phyloP scores from a whole-genome alignment of 352 stramenopile genomes.

The Ochromonadaceae sp. region DNA sequence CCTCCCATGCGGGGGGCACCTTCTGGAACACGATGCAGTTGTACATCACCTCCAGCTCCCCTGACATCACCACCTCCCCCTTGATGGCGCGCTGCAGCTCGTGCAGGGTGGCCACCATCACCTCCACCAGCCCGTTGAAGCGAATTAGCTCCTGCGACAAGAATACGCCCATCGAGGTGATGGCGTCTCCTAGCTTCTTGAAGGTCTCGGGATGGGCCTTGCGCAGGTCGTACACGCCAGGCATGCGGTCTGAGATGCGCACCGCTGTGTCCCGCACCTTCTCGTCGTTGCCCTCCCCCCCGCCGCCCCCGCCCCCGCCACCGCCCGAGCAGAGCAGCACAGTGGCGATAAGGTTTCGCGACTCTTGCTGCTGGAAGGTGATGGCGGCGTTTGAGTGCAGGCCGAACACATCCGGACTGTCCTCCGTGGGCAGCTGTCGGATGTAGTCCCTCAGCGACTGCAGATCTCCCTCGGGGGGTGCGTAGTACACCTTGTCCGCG shows the following conservation, averaged over 20 bases:
- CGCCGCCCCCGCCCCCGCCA: slow-evolving; percentile 6
- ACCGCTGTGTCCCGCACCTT: slow-evolving; percentile 62
- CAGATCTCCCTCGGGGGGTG: slow-evolving; percentile 41
- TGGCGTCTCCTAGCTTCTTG: slow-evolving; percentile 53
- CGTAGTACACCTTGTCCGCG: slow-evolving; percentile 48
- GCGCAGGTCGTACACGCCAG: slow-evolving; percentile 42
- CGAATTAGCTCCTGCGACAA: slow-evolving; percentile 68
- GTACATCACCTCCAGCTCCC: slow-evolving; percentile 71
- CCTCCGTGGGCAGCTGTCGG: slow-evolving; percentile 49
- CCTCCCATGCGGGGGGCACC: slow-evolving; percentile 62
- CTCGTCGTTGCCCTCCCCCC: slow-evolving; percentile 38
- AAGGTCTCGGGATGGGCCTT: slow-evolving; percentile 59
- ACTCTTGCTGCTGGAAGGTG: slow-evolving; percentile 80
- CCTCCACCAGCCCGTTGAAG: slow-evolving; percentile 63
- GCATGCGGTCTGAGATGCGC: slow-evolving; percentile 56
- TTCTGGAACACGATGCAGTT: slow-evolving; percentile 71
- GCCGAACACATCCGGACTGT: slow-evolving; percentile 71
- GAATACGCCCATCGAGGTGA: slow-evolving; percentile 80
- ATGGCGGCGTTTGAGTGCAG: slow-evolving; percentile 82
- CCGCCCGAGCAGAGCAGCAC: slow-evolving; percentile 27
- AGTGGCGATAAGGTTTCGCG: slow-evolving; percentile 37
- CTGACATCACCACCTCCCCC: slow-evolving; percentile 67
- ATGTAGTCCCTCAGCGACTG: slow-evolving; percentile 57
- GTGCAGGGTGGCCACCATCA: slow-evolving; percentile 60
- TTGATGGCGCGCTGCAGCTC: slow-evolving; percentile 71